These are phyloP conservation scores for Setaria viridis DNA, from an alignment of 202 grass and related monocot genomes.

Conservation along the genomic window DNA sequence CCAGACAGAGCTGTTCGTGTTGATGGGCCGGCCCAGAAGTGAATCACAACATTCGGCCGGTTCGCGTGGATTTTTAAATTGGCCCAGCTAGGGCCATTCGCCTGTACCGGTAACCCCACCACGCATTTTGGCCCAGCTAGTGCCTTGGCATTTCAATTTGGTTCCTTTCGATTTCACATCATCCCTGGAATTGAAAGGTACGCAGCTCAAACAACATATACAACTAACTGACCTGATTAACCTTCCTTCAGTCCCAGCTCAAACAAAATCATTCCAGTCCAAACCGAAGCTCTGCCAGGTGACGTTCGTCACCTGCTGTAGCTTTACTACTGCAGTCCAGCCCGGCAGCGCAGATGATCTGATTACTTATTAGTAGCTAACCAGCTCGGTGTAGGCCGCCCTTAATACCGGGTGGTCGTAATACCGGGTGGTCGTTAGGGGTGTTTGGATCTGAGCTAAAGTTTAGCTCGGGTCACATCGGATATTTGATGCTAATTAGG, in stretches of 20 bases:
- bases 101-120: too few species aligned
- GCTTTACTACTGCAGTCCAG: background rate
- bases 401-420: background rate
- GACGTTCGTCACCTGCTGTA: background rate
- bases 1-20: background rate
- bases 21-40: background rate
- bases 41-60: background rate
- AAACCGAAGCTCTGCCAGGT: background rate
- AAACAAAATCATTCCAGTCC: background rate
- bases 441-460: too few species aligned
- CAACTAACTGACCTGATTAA: too few species aligned
- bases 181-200: background rate
- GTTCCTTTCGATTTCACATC: background rate
- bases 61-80: background rate
- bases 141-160: background rate
- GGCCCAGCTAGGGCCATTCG: background rate
- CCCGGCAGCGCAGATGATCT: background rate
- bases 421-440: too few species aligned
- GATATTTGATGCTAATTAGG: too few species aligned
- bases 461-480: too few species aligned
- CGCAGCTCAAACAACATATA: too few species aligned
- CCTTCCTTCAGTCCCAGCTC: too few species aligned
- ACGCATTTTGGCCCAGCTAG: background rate
- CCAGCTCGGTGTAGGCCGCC: background rate
- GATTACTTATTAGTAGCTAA: background rate